Evolutionary conservation across 2,329 filamentous ascomycete genomes (phyloP), one percentile per base, ranked within the genome.

Genomic region (Sclerotinia sclerotiorum): DNA sequence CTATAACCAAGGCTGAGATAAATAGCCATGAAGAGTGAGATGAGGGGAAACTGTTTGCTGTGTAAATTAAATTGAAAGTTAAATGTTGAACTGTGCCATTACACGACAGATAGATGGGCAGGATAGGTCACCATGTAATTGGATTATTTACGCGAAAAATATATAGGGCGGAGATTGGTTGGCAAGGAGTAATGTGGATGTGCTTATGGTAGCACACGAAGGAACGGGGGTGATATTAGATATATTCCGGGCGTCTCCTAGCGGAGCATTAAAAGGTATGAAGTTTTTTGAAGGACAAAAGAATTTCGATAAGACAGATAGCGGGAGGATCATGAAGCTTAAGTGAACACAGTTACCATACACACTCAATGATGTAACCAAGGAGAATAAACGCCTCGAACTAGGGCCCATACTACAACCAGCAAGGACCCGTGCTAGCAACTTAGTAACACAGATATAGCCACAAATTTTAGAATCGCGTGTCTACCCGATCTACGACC

Each of bases 191-290:
- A 21, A 11, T 11, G 19, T 13, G 2, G 1, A 24, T 35, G 29
- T 61, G 44, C 58, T 61, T 61, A 49, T 49, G n/a, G 44, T 49
- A 48, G 19, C 58, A 61, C 27, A 27, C 13, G 44, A 61, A 49
- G 21, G 10, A 35, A 13, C 4, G 2, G 4, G 3, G 11, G 13
- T 35, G 10, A 5, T 19, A 61, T 49, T 61, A 44, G 44, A 24
- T 35, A 27, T 3, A 17, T 35, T 35, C 29, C 3, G 17, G 3
- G 57, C 11, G 15, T 48, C 11, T 2, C 7, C 17, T 49, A 8
- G 57, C 4, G 21, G 13, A 19, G 58, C 1, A 17, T 15, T 8
- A 32, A 5, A 55, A 17, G 19, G 27, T 2, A 35, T 32, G 27
- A 61, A 19, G 21, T 15, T 1, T 11, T 15, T n/a, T 35, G 42